Evolutionary conservation across 345 rosid species (phyloP).

Genomic region (Microcos paniculata): DNA sequence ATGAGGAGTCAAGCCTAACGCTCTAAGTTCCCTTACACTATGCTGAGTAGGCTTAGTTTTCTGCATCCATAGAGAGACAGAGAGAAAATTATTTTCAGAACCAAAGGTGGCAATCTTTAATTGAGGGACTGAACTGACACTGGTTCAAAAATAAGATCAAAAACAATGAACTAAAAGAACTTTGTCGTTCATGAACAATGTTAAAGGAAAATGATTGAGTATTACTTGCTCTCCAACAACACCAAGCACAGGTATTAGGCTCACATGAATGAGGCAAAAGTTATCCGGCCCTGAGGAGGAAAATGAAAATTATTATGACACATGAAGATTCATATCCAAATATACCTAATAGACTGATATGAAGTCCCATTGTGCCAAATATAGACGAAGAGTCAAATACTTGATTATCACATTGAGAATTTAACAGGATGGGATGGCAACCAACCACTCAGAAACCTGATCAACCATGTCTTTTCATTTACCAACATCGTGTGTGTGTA

Average conservation of each 20-base stretch:
- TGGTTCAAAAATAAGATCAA: neutral
- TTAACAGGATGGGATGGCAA: neutral
- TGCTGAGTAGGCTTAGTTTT: conserved; percentile 96
- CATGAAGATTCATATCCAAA: neutral
- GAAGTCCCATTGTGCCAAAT: neutral
- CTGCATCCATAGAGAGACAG: conserved; percentile 26
- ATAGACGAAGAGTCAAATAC: neutral
- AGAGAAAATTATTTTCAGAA: neutral
- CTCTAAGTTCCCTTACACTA: conserved; percentile 91
- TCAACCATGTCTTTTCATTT: neutral
- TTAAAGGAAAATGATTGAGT: conserved; percentile 8
- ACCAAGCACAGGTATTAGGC: conserved; percentile 91
- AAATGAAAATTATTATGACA: conserved; percentile 24
- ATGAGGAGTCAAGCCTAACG: conserved; percentile 91
- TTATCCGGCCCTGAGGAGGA: conserved; percentile 69
- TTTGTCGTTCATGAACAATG: neutral
- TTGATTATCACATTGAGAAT: neutral
- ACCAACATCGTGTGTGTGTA: neutral
- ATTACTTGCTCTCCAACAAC: conserved; percentile 98
- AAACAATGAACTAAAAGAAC: neutral
- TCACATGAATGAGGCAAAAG: conserved; percentile 94
- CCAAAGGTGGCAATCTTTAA: neutral
- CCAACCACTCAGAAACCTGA: conserved; percentile 8
- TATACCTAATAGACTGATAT: neutral
- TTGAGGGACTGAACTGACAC: neutral